Evolutionary conservation across 2,329 filamentous ascomycete species (phyloP), one percentile per base, ranked within the genome.

Genomic region (Phyllosticta citribraziliensis): DNA sequence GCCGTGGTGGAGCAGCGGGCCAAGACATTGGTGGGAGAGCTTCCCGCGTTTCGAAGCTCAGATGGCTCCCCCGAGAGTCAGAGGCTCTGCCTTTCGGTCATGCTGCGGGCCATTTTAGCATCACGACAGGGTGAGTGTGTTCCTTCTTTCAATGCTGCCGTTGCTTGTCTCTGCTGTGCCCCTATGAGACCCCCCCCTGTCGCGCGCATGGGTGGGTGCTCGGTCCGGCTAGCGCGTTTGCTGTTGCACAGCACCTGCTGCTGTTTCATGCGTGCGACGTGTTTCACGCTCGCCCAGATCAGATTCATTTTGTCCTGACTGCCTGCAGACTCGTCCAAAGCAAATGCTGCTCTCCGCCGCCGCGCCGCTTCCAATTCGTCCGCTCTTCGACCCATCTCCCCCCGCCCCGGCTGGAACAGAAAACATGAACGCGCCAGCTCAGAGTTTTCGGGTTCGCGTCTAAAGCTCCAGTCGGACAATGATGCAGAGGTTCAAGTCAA

Each of bases 31-130:
- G 81, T 87, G 17, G 88, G 84, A 67, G 81, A 74, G 51, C 69
- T 93, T 64, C 84, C 85, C 64, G 84, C 87, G 59, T 88, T 91
- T 70, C 87, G 88, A 70, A 87, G 88, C 27, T 90, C 90, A 5
- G 78, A 82, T 52, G 83, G 84, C 62, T 83, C 83, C 35, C 84
- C 88, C 5, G 88, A 91, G 67, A 87, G 83, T 64, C 86, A 89
- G 66, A 86, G 88, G 70, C 82, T 84, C 68, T 92, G 89, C 70
- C 81, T 97, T 52, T 87, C 87, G 56, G 81, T 86, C 24, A 87
- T 96, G 65, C 75, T 96, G 62, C 83, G 85, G 69, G 84, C 85
- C 47, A 84, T 92, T 47, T 82, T 94, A 65, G 76, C 82, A 56
- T 81, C 81, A 67, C 82, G 84, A 74, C 82, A 82, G 78, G 87